These are phyloP conservation scores for Monoraphidium neglectum DNA, from an alignment of 139 green algal species.

Conservation along the genomic window DNA sequence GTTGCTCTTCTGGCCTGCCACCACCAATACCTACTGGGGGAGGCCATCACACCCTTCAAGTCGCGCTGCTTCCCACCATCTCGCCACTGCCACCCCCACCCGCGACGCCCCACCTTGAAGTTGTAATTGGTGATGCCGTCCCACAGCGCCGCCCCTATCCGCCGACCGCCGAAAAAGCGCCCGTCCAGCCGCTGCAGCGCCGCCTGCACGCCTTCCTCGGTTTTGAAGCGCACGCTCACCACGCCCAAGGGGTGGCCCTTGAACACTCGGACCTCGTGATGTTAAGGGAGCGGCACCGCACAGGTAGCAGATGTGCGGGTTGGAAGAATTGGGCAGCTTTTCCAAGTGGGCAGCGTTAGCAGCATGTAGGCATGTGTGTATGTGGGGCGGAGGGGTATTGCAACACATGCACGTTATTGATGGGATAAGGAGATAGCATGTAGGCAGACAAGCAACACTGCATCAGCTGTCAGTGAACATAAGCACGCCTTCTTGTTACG, in stretches of 20 bases:
- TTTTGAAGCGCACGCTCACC: constrained; percentile 82
- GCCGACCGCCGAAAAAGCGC: constrained; percentile 85
- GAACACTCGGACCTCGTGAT: constrained; percentile 82
- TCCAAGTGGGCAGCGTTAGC: too few relatives aligned
- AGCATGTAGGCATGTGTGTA: not conserved
- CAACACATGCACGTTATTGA: not conserved
- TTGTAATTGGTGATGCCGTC: constrained; percentile 88
- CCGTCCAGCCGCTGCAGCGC: constrained; percentile 89
- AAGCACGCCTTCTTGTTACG: not conserved
- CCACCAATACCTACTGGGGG: not conserved
- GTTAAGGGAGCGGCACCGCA: too few relatives aligned
- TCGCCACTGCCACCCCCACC: not conserved
- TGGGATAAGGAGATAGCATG: not conserved
- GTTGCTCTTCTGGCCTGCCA: not conserved
- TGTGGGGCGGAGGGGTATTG: not conserved
- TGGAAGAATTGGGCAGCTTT: too few relatives aligned
- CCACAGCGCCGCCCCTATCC: constrained; percentile 78
- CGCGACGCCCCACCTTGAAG: constrained; percentile 22
- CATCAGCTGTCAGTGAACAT: too few relatives aligned
- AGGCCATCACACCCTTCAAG: not conserved
- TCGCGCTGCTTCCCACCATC: not conserved
- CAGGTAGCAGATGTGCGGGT: not conserved
- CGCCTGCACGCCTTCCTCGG: constrained; percentile 61
- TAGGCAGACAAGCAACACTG: too few relatives aligned
- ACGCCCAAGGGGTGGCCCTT: constrained; percentile 80